phyloP scores from a whole-genome alignment of 148 eudicot genomes.

The Pharnaceum exiguum region DNA sequence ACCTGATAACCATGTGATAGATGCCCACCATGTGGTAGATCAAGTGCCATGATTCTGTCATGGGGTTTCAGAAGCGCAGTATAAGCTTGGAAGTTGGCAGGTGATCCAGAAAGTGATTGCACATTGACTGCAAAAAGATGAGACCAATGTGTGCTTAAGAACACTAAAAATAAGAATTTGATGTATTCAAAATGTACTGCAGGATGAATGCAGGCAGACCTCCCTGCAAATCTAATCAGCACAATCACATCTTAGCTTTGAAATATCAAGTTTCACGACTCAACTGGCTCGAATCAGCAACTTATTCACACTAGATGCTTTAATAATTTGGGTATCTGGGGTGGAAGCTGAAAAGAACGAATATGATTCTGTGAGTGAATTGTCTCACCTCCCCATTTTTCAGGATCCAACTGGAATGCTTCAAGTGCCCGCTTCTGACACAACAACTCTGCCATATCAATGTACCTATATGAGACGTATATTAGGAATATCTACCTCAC shows the following conservation, averaged over 20 bases:
- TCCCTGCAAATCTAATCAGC: no score
- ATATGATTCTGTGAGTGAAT: constrained; percentile 4
- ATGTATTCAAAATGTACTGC: no score
- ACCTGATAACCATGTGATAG: constrained; percentile 99
- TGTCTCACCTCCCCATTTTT: constrained; percentile 94
- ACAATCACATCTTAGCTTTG: no score
- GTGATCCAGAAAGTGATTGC: constrained; percentile 97
- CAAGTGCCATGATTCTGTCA: constrained; percentile 99
- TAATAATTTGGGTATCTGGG: no score
- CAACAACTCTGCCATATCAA: constrained; percentile 96
- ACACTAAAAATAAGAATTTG: not conserved
- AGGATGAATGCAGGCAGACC: no score
- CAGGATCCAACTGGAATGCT: constrained; percentile 95
- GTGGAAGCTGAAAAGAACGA: no score
- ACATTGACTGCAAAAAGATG: constrained; percentile 75
- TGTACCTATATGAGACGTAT: constrained; percentile 42
- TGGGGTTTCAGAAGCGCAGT: constrained; percentile 95
- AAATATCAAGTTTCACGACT: no score
- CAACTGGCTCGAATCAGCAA: no score
- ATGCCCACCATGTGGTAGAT: constrained; percentile 99
- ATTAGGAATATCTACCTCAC: not conserved
- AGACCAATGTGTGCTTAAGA: constrained; percentile 5
- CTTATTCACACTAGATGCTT: no score
- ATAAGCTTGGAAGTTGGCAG: constrained; percentile 95
- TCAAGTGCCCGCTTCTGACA: constrained; percentile 97